A percentile compares a stretch with the other conserved stretches of the same genome.
Conservation (phyloP, 192 early-diverging fungal species). For the Geosiphon pyriformis region DNA sequence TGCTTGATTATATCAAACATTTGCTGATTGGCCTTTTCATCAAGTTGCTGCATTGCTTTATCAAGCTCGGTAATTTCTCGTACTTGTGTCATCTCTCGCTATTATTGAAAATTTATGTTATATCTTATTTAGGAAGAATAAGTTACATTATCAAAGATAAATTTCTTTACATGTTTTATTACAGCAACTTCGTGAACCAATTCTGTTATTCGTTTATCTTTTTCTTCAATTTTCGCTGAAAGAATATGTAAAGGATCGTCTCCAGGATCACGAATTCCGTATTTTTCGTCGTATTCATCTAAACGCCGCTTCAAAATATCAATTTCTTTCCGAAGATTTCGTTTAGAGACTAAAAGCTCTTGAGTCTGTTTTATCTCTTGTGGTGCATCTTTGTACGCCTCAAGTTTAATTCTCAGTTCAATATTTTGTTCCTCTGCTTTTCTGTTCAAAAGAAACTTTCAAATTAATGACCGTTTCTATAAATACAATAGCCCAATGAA, state of each 20-base stretch:
- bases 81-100: slow-evolving; percentile 3
- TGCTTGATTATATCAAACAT: background rate
- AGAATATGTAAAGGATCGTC: slow-evolving; percentile 30
- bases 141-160: too few relatives aligned
- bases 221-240: slow-evolving; percentile 30
- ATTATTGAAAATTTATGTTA: too few relatives aligned
- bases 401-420: slow-evolving; percentile 4
- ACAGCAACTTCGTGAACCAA: slow-evolving; percentile 38
- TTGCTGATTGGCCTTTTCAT: background rate
- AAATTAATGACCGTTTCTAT: too few relatives aligned
- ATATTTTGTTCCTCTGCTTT: slow-evolving; percentile 34
- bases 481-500: too few relatives aligned
- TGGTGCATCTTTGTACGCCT: background rate
- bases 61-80: background rate
- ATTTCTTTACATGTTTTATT: background rate
- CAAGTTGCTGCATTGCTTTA: background rate
- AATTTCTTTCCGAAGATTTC: slow-evolving; percentile 38
- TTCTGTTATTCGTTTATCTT: slow-evolving; percentile 50
- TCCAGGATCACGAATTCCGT: slow-evolving; percentile 24
- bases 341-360: slow-evolving; percentile 22
- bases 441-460: background rate
- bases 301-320: slow-evolving; percentile 35
- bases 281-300: slow-evolving; percentile 29
- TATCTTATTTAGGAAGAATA: too few relatives aligned
- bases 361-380: slow-evolving; percentile 7